Percentiles rank a stretch among this genome's conserved stretches.
phyloP scores from a whole-genome alignment of 176 grass and related monocot genomes.

The Neostapfia colusana region DNA sequence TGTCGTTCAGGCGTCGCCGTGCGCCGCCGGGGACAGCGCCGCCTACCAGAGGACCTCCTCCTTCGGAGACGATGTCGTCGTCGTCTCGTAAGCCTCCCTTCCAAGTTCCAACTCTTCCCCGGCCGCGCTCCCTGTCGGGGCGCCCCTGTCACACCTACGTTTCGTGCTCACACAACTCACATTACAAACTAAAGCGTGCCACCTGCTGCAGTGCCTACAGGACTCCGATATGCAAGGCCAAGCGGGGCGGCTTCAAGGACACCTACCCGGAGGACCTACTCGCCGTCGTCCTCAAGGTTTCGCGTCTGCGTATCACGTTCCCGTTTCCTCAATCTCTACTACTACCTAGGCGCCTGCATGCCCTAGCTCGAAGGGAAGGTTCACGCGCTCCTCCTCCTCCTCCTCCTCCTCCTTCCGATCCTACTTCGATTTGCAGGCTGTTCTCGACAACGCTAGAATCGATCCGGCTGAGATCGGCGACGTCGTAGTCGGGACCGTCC shows the following conservation, averaged over 20 bases:
- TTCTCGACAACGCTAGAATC: constrained; percentile 82
- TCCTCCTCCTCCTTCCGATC: too few species aligned
- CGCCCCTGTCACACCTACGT: too few species aligned
- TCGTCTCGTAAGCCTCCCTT: constrained; percentile 71
- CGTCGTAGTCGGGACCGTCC: constrained; percentile 83
- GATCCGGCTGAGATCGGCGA: constrained; percentile 79
- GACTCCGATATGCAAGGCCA: constrained; percentile 93
- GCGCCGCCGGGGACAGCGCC: constrained; percentile 92
- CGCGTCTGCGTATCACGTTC: not conserved
- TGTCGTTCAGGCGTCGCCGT: constrained; percentile 59
- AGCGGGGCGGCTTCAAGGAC: constrained; percentile 89
- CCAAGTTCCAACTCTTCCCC: too few species aligned
- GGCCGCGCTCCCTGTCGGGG: not conserved
- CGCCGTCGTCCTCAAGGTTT: constrained; percentile 86
- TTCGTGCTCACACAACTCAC: too few species aligned
- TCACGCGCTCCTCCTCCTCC: not conserved
- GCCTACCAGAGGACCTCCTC: constrained; percentile 71
- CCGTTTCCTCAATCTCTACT: too few species aligned
- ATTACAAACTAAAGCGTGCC: too few species aligned
- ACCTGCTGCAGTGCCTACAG: constrained; percentile 81
- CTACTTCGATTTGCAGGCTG: constrained; percentile 54
- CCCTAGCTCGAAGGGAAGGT: not conserved
- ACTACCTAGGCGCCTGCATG: too few species aligned
- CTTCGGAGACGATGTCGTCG: constrained; percentile 81
- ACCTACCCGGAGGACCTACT: constrained; percentile 94